Evolutionary conservation across 768 basidiomycete species (phyloP).

Genomic region (Dioszegia hungarica): DNA sequence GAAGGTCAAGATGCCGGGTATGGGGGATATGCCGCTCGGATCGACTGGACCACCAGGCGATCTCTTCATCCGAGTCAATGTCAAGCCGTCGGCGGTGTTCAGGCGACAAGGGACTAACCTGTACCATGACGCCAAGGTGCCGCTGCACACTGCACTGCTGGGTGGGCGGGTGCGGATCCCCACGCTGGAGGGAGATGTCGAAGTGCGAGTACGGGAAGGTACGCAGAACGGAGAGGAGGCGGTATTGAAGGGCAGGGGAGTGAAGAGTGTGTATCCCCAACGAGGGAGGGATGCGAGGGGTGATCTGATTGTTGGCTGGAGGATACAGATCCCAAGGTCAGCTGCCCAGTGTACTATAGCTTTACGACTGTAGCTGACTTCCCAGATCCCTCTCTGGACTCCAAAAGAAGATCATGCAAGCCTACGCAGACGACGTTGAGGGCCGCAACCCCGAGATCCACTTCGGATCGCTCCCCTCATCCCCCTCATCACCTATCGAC

Average conservation of each 20-base stretch:
- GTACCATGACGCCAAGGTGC: constrained; percentile 82
- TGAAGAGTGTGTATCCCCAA: constrained; percentile 50
- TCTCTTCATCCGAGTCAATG: constrained; percentile 77
- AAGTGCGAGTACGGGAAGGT: constrained; percentile 83
- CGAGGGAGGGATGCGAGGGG: constrained; percentile 48
- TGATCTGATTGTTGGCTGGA: constrained; percentile 84
- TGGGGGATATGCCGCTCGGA: constrained; percentile 76
- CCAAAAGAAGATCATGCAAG: constrained; percentile 81
- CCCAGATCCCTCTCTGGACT: constrained; percentile 71
- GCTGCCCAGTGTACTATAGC: constrained; percentile 30
- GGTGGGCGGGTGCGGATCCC: constrained; percentile 89
- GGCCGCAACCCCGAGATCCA: constrained; percentile 53
- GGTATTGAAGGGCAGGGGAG: constrained; percentile 82
- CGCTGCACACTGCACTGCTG: constrained; percentile 84
- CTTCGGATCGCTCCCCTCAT: constrained; percentile 17
- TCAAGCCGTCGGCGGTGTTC: constrained; percentile 77
- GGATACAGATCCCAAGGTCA: constrained; percentile 82
- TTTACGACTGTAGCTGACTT: constrained; percentile 2
- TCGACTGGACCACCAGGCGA: constrained; percentile 77
- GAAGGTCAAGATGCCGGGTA: constrained; percentile 72
- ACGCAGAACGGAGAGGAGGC: constrained; percentile 98
- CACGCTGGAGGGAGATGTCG: constrained; percentile 91
- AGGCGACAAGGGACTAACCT: constrained; percentile 85
- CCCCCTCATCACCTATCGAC: background rate
- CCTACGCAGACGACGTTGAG: constrained; percentile 90